Evolutionary conservation across 2,329 filamentous ascomycete genomes (phyloP).

Genomic region (Claviceps africana): DNA sequence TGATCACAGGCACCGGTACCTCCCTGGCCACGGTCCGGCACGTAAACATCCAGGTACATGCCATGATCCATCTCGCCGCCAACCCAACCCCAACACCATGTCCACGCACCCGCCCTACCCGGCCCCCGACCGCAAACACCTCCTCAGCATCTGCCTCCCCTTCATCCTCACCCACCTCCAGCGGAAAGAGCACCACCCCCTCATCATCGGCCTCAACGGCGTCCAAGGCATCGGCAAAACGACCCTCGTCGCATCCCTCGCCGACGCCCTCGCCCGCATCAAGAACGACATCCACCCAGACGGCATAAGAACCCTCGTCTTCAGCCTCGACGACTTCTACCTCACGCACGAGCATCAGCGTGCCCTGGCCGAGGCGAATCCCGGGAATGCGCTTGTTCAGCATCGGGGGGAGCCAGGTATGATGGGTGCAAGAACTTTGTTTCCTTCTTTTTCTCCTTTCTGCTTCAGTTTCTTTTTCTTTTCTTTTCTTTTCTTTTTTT

Average conservation of each 20-base stretch:
- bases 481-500: not conserved
- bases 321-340: conserved; percentile 86
- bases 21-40: too few species aligned
- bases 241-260: conserved; percentile 60
- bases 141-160: conserved; percentile 49
- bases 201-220: conserved; percentile 80
- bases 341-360: conserved; percentile 56
- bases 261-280: conserved; percentile 39
- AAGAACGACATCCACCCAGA: not conserved
- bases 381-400: conserved; percentile 62
- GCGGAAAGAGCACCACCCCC: conserved; percentile 34
- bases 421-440: not conserved
- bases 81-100: not conserved
- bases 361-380: conserved; percentile 48
- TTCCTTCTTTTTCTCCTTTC: not conserved
- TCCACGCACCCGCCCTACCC: not conserved
- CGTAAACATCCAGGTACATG: too few species aligned
- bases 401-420: conserved; percentile 67
- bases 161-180: conserved; percentile 53
- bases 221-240: conserved; percentile 90
- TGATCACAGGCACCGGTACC: too few species aligned
- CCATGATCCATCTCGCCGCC: too few species aligned
- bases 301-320: conserved; percentile 52
- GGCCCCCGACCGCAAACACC: conserved; percentile 59
- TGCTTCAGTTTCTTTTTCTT: not conserved